These are phyloP conservation scores for Hypsizygus ulmarius DNA, from an alignment of 1,284 basidiomycete species.

Conservation along the genomic window DNA sequence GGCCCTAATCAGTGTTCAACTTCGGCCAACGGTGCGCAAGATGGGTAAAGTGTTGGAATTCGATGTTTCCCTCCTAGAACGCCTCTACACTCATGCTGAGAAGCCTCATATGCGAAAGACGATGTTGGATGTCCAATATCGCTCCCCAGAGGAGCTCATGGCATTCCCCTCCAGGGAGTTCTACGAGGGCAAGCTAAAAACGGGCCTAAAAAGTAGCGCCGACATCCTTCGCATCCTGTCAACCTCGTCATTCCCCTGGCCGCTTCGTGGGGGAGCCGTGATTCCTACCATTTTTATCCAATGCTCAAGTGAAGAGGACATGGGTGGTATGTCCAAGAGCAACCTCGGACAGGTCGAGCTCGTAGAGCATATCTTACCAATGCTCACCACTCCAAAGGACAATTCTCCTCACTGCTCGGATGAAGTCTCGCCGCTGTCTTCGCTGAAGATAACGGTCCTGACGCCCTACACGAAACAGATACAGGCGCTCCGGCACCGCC, in stretches of 20 bases:
- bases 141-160: slow-evolving; percentile 55
- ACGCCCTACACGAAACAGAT: slow-evolving; percentile 61
- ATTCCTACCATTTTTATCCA: slow-evolving; percentile 57
- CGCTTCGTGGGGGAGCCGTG: slow-evolving; percentile 29
- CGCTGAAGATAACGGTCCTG: slow-evolving; percentile 48
- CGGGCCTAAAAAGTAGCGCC: slow-evolving; percentile 40
- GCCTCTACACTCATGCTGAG: slow-evolving; percentile 46
- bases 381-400: slow-evolving; percentile 33
- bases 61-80: slow-evolving; percentile 59
- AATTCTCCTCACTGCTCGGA: slow-evolving; percentile 15
- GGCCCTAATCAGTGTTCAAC: slow-evolving; percentile 49
- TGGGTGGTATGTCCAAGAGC: slow-evolving; percentile 57
- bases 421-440: slow-evolving; percentile 7
- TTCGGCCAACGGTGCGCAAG: slow-evolving; percentile 57
- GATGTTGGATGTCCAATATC: slow-evolving; percentile 68
- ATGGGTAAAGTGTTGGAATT: slow-evolving; percentile 55
- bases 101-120: slow-evolving; percentile 43
- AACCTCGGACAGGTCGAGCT: slow-evolving; percentile 57
- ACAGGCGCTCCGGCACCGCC: slow-evolving; percentile 38
- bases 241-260: slow-evolving; percentile 56
- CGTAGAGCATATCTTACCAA: slow-evolving; percentile 40
- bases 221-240: slow-evolving; percentile 40
- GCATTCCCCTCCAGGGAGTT: slow-evolving; percentile 60
- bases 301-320: slow-evolving; percentile 56
- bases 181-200: slow-evolving; percentile 51